Conservation (phyloP, 805 yeast genomes). For the Naumovozyma dairenensis region DNA sequence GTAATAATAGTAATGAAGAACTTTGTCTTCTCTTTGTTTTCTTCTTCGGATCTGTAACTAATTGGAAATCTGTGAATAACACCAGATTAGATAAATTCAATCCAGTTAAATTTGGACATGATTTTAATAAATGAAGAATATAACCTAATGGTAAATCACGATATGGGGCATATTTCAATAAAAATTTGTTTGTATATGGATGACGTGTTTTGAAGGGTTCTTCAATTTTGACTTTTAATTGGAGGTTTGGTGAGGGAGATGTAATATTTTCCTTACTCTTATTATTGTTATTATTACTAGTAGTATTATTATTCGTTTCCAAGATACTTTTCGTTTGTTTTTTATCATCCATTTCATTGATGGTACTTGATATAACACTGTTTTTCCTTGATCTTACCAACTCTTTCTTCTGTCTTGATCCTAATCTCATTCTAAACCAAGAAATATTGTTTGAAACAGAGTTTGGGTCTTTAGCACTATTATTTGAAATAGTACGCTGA, state of each 20-base stretch:
- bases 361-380: too few species aligned
- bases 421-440: conserved; percentile 1
- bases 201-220: conserved; percentile 29
- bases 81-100: conserved; percentile 55
- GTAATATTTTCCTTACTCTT: too few species aligned
- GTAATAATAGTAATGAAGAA: conserved; percentile 10
- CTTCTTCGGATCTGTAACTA: conserved; percentile 7
- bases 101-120: conserved; percentile 50
- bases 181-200: conserved; percentile 52
- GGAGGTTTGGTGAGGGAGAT: background rate
- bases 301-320: background rate
- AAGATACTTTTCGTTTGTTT: background rate
- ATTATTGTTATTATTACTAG: too few species aligned
- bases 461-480: background rate
- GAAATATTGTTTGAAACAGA: background rate
- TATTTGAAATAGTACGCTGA: background rate
- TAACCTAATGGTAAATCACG: conserved; percentile 75
- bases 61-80: conserved; percentile 56
- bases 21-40: conserved; percentile 7
- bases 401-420: conserved; percentile 1
- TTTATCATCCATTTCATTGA: background rate
- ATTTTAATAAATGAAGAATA: conserved; percentile 53
- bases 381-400: too few species aligned
- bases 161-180: conserved; percentile 53
- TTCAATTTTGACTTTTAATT: background rate